A percentile compares a stretch with the other conserved stretches of the same genome.
phyloP scores from a whole-genome alignment of 225 moss, liverwort and hornwort genomes.

The Rhytidiadelphus loreus region DNA sequence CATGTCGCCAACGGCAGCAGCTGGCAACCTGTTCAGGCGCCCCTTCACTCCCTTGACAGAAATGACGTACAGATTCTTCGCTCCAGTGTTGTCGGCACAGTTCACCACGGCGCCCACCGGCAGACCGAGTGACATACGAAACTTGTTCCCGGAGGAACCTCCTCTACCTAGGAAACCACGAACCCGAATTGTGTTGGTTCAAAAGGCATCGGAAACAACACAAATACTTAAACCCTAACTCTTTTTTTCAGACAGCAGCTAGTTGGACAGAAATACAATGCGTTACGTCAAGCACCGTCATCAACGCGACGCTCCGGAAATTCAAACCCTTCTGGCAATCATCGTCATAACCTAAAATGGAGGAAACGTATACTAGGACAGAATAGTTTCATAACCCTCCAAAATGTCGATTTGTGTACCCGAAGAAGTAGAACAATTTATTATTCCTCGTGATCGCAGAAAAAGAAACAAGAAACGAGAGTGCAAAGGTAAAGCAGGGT shows the following conservation, averaged over 20 bases:
- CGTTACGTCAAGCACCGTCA: neutral
- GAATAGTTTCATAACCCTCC: neutral
- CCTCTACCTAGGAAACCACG: constrained; percentile 39
- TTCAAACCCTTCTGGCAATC: neutral
- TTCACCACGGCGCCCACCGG: constrained; percentile 87
- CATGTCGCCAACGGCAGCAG: constrained; percentile 83
- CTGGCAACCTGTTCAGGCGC: constrained; percentile 80
- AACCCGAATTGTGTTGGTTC: neutral
- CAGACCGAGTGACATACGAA: constrained; percentile 83
- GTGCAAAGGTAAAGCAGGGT: too few relatives aligned
- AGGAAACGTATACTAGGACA: neutral
- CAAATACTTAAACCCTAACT: neutral
- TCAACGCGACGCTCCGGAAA: neutral
- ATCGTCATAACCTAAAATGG: neutral
- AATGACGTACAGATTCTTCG: constrained; percentile 87
- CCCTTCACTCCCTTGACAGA: constrained; percentile 93
- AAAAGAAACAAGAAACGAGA: neutral
- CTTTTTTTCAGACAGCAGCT: neutral
- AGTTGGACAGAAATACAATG: neutral
- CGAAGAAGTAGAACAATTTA: neutral
- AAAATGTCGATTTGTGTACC: neutral
- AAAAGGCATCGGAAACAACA: neutral
- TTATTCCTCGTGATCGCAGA: neutral
- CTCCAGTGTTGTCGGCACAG: constrained; percentile 85
- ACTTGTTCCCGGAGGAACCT: constrained; percentile 90